Percentiles rank a stretch among this genome's conserved stretches.
Conservation (phyloP, 2,329 filamentous ascomycete species). For the Cordyceps fumosorosea region DNA sequence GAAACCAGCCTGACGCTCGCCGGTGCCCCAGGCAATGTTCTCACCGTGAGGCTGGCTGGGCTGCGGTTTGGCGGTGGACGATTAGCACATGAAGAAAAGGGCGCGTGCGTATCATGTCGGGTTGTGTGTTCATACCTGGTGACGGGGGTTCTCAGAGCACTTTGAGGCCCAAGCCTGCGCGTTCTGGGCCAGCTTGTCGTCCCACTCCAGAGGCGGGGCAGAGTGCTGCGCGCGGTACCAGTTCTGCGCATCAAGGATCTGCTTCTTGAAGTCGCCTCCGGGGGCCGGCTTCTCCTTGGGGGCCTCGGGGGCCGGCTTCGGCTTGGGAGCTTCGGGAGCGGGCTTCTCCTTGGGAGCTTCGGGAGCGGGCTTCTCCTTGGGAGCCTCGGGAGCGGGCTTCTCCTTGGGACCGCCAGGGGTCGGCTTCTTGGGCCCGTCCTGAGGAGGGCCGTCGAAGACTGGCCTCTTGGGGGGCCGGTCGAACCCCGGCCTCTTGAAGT, state of each 20-base stretch:
- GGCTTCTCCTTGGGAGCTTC: no score
- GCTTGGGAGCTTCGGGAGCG: no score
- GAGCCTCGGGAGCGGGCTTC: no score
- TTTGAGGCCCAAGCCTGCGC: conserved; percentile 1
- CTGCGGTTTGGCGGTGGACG: background rate
- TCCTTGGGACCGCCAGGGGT: no score
- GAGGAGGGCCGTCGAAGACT: no score
- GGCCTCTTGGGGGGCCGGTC: no score
- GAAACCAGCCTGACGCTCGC: background rate
- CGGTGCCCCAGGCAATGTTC: conserved; percentile 8
- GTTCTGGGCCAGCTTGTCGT: background rate
- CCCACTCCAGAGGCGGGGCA: conserved; percentile 1
- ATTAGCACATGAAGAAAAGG: background rate
- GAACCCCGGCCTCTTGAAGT: background rate
- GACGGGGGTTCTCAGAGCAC: background rate
- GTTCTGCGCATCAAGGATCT: conserved; percentile 8
- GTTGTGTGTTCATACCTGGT: conserved; percentile 2
- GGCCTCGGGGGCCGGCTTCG: background rate
- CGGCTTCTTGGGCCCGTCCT: no score
- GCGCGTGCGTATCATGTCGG: no score
- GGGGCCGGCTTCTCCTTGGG: background rate
- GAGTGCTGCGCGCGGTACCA: conserved; percentile 12
- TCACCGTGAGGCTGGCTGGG: conserved; percentile 2
- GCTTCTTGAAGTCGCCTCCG: background rate
- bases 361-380: no score